Evolutionary conservation across 2,329 filamentous ascomycete species (phyloP), one percentile per base, ranked within the genome.

Genomic region (Botrytis squamosa): DNA sequence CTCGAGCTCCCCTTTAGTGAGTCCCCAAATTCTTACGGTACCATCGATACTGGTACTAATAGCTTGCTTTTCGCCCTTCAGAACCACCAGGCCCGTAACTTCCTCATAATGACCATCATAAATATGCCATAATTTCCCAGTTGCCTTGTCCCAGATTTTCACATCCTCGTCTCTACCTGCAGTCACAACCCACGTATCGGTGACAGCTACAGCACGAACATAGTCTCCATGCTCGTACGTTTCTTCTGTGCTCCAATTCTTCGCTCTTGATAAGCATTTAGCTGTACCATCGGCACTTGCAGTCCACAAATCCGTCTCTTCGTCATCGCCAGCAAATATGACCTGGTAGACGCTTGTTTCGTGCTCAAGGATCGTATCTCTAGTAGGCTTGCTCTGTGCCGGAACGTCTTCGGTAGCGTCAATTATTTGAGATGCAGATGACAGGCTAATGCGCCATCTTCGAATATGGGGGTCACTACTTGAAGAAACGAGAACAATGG

Each of bases 71-170:
- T 84, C 85, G 8, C 83, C 83, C 40, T 83, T 81, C 42, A 94
- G 81, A 68, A 97, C 81, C 2, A 92, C 85, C 62, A 98, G 83
- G 52, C 91, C 93, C 1, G 94, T 98, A 22, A 99, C 91, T 82
- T 98, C 96, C 80, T 99, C 94, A 80, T 90, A 98, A 83, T 99
- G 96, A 0, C 96, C 96, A 55, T 89, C 87, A 75, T 95, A 90
- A 12, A 88, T 88, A 81, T 92, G 92, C 80, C 92, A 88, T 46
- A 97, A 84, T 81, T 91, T 90, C 7, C 93, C 93, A 14, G 89
- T 91, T 75, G 89, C 81, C 65, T 88, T 84, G 81, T 97, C 92
- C 95, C 95, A 99, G 14, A 98, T 88, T 78, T 97, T 92, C 74
- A 99, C 87, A 78, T 97, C 90, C 83, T 99, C 96, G 80, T 98